Evolutionary conservation across 1,139 yeast species (phyloP).

Genomic region (Pichia sp.): DNA sequence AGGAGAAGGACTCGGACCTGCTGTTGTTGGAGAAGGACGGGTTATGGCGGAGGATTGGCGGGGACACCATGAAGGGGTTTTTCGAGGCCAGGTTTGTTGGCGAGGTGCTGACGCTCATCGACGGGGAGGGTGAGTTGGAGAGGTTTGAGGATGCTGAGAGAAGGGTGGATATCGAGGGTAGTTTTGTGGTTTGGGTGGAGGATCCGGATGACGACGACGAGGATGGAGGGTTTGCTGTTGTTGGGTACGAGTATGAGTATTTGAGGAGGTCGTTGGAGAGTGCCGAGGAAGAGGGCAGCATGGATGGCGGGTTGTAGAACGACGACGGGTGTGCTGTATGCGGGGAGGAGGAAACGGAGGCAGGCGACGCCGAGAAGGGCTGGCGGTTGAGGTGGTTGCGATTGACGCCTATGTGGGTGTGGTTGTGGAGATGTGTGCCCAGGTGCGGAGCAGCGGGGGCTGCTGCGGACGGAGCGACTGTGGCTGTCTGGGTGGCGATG

Average conservation of each 20-base stretch:
- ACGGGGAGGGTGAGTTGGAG: neutral
- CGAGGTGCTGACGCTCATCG: neutral
- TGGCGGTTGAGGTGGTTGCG: too few species aligned
- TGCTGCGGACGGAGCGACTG: neutral
- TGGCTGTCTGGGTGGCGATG: neutral
- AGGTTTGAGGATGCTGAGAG: slow-evolving; percentile 1
- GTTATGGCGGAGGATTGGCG: slow-evolving; percentile 10
- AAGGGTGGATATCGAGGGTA: slow-evolving; percentile 13
- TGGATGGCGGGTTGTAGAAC: neutral
- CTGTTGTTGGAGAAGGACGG: neutral
- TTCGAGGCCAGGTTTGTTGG: neutral
- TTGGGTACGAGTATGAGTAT: slow-evolving; percentile 8
- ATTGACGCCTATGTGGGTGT: too few species aligned
- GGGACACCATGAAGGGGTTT: neutral
- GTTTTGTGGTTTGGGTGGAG: neutral
- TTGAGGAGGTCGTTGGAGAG: slow-evolving; percentile 11
- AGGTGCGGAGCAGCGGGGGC: neutral
- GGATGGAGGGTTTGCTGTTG: neutral
- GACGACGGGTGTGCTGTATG: neutral
- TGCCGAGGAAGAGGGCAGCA: neutral
- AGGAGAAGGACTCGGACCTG: slow-evolving; percentile 16
- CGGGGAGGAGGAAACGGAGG: too few species aligned
- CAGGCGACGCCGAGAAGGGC: neutral
- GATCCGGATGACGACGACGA: neutral
- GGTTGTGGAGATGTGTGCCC: neutral